Base-by-base conservation (phyloP, 108 stramenopile genomes). In the Conticribra weissflogii region DNA sequence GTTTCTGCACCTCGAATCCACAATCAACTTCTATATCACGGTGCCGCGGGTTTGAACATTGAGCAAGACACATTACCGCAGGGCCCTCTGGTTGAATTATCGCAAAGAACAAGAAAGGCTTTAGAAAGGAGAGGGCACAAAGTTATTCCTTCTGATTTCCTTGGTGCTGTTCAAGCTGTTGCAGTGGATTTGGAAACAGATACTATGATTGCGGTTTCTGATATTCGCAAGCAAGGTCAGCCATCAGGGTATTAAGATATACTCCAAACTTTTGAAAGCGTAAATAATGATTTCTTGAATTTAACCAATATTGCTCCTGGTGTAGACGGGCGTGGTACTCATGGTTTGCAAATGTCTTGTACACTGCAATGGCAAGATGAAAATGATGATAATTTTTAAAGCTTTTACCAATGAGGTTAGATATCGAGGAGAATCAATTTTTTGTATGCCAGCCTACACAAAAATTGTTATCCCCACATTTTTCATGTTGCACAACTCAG, bases 1-100 rank as follows among this genome's bases (percentile, higher is more conserved):
- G 59, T 92, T 0, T 61, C 68, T 14, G 67, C 72, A 19, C 82
- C 94, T 9, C 86, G 94, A 2, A 59, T 95, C 15, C 94, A 95
- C 62, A 80, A 90, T 54, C 94, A 95, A 54, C 63, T 92, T 1
- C 32, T 95, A 12, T 89, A 90, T 64, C 86, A 90, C 55, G 82
- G 83, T 28, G 59, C 78, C 17, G 71, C 54, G 31, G 76, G 62
- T 27, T 50, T 48, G 14, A 65, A 49, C 77, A 52, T 72, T 54
- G 78, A 52, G 53, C 47, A 69, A 41, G 25, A 23, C 58, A 61
- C 61, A 31, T 57, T 87, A 23, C 47, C 66, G 9, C 62, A 80
- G 36, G 83, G 83, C n/a, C 81, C 77, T 8, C 52, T 54, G 8
- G 73, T 86, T 32, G 63, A 61, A 23, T 59, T 87, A n/a, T 51